These are phyloP conservation scores for Fusarium paranaense DNA, from an alignment of 2,329 filamentous ascomycete species.

Conservation along the genomic window DNA sequence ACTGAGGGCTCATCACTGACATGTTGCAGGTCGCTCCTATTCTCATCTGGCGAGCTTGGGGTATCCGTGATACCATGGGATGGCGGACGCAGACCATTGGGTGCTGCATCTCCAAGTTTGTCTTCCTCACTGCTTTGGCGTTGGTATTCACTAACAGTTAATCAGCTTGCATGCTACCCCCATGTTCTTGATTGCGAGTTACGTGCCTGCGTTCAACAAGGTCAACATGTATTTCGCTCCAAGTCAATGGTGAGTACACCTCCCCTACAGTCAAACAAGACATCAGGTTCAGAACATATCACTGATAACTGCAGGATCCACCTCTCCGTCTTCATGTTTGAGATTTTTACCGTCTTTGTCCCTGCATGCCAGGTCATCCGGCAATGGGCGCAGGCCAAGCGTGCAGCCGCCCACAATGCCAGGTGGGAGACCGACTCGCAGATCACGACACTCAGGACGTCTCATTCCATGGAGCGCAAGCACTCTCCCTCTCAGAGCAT, in stretches of 20 bases:
- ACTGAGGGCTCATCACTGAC: neutral
- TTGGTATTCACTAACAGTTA: slow-evolving; percentile 3
- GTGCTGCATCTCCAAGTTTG: slow-evolving; percentile 58
- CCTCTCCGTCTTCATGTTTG: slow-evolving; percentile 60
- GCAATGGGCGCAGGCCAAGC: slow-evolving; percentile 52
- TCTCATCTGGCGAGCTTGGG: slow-evolving; percentile 69
- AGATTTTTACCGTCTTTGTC: slow-evolving; percentile 70
- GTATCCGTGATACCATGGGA: slow-evolving; percentile 72
- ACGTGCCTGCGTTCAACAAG: slow-evolving; percentile 59
- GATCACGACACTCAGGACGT: slow-evolving; percentile 15
- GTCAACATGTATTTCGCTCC: slow-evolving; percentile 67
- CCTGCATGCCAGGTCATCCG: slow-evolving; percentile 69
- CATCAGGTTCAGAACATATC: accelerated
- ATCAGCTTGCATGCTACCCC: slow-evolving; percentile 70
- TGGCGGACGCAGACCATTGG: slow-evolving; percentile 72
- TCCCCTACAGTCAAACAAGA: slow-evolving; percentile 53
- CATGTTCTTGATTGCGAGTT: slow-evolving; percentile 71
- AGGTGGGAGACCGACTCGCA: slow-evolving; percentile 25
- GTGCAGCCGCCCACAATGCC: slow-evolving; percentile 25
- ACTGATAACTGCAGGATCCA: slow-evolving; percentile 45
- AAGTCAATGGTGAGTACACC: slow-evolving; percentile 69
- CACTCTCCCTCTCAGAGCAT: neutral
- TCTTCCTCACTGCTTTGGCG: neutral
- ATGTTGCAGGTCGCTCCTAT: slow-evolving; percentile 57
- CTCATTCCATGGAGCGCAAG: slow-evolving; percentile 16